phyloP scores from a whole-genome alignment of 495 filamentous ascomycete species.

The Penicillium chermesinum region DNA sequence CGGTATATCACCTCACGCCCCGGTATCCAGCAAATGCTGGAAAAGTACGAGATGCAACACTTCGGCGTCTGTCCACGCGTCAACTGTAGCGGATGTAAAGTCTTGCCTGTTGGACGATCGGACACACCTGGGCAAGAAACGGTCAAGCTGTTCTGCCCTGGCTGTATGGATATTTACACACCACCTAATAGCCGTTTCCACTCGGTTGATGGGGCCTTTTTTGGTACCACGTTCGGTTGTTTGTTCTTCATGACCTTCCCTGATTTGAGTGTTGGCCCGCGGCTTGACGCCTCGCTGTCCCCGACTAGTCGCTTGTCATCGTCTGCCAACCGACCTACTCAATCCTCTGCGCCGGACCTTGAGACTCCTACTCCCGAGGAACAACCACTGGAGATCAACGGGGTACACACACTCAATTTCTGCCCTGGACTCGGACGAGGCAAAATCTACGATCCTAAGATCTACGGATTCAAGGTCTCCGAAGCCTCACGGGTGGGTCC shows the following conservation, averaged over 20 bases:
- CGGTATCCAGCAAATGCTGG: constrained; percentile 97
- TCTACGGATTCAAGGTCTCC: constrained; percentile 93
- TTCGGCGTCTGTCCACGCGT: constrained; percentile 92
- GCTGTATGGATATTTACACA: constrained; percentile 93
- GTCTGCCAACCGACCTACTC: constrained; percentile 20
- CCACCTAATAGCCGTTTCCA: constrained; percentile 97
- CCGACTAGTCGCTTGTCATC: constrained; percentile 31
- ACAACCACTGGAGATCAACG: constrained; percentile 68
- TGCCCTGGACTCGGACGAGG: constrained; percentile 78
- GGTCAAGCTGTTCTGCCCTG: constrained; percentile 96
- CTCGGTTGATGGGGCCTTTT: constrained; percentile 97
- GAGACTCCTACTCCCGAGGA: constrained; percentile 32
- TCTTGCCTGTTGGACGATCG: constrained; percentile 85
- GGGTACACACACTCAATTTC: constrained; percentile 74
- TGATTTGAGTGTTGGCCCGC: constrained; percentile 69
- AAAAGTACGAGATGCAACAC: constrained; percentile 95
- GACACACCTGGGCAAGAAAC: constrained; percentile 96
- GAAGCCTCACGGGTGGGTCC: constrained; percentile 83
- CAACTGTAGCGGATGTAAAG: constrained; percentile 78
- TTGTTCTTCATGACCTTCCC: constrained; percentile 99
- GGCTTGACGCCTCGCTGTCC: constrained; percentile 26
- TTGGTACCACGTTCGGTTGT: constrained; percentile 89
- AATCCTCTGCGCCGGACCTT: constrained; percentile 3
- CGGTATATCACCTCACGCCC: constrained; percentile 96
- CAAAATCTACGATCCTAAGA: constrained; percentile 87